Base-by-base conservation (phyloP, 1,284 basidiomycete genomes). In the Agaricales sp. region DNA sequence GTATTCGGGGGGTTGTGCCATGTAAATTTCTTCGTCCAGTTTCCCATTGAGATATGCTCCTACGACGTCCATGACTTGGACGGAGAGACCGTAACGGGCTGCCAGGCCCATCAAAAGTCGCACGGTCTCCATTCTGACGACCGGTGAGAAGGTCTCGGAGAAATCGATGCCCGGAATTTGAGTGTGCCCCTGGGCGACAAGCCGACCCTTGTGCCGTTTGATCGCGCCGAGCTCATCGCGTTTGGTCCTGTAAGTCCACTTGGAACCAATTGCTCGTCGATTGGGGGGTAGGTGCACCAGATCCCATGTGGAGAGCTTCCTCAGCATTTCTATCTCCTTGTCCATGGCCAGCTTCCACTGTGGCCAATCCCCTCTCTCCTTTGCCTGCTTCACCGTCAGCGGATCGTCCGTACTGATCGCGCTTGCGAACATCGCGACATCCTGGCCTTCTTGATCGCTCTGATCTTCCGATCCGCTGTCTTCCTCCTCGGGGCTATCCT, bases 241-340 rank as follows among this genome's bases (percentile, higher is more conserved):
- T 48, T 75, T 75, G 46, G 55, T 57, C 1, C 52, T 56, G 52
- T 65, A 71, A 3, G 66, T 62, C 66, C 67, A 72, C n/a, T 54
- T 49, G 2, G 45, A 56, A 1, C 59, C 60, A 11, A 69, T 52
- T 18, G 56, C 21, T 4, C 64, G 61, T 3, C 46, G 45, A 8
- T 52, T 58, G 4, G 46, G 37, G 1, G 62, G 63, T 14, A 51
- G 21, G 0, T 54, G 6, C 12, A 59, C 52, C 1, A 64, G 48
- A 18, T 52, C 46, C 57, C 59, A 67, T 0, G 60, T 62, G 0
- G 51, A 54, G 16, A 55, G 53, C 35, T 53, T 48, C n/a, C 53
- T 14, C 2, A 64, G 50, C 13, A 51, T 51, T 0, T 53, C 20
- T 1, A 65, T 44, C 49, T 67, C 63, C 18, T 56, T 53, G 0